Base-by-base conservation (phyloP, 805 yeast genomes). In the Candida vartiovaarae region DNA sequence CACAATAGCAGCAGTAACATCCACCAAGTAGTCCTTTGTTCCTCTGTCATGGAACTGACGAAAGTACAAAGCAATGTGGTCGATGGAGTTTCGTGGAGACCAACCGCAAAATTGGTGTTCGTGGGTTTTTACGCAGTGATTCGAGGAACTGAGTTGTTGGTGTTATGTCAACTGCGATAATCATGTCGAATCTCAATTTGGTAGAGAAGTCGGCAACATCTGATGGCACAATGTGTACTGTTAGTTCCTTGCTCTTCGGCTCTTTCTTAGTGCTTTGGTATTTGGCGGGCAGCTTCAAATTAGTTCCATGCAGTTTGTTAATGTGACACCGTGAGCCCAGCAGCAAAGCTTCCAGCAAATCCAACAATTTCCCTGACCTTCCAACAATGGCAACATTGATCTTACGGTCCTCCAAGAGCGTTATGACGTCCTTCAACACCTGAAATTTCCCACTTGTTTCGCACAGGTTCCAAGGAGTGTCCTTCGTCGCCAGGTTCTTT, bases 371-470 rank as follows among this genome's bases (percentile, higher is more conserved):
- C 10, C 80, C 95, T 4, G 84, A 75, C 43, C 82, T 71, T 46
- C 89, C 79, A 1, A 89, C 76, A 2, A 91, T 66, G 0, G 81
- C 95, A 2, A 90, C 66, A 46, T 82, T 71, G 36, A 81, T 68
- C 31, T 54, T 56, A 28, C 60, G 63, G 42, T 65, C 65, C 36
- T 63, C 71, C 45, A 84, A 63, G 24, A 84, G 72, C 29, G 75
- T 71, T 24, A 88, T 59, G 39, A 91, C 60, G 56, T 81, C 83
- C 42, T 71, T 72, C 48, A 91, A 62, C 2, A 82, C 85, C 46
- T 74, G 71, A 63, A 91, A 89, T 61, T 90, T 91, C 15, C 95
- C 95, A 61, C 89, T 80, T 2, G 91, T 82, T 38, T 84, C 87
- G 4, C 82, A 80, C 39, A 88, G 57, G 60, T 85, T 76, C 38